Base-by-base conservation (phyloP, 805 yeast genomes). In the Priceomyces medius region DNA sequence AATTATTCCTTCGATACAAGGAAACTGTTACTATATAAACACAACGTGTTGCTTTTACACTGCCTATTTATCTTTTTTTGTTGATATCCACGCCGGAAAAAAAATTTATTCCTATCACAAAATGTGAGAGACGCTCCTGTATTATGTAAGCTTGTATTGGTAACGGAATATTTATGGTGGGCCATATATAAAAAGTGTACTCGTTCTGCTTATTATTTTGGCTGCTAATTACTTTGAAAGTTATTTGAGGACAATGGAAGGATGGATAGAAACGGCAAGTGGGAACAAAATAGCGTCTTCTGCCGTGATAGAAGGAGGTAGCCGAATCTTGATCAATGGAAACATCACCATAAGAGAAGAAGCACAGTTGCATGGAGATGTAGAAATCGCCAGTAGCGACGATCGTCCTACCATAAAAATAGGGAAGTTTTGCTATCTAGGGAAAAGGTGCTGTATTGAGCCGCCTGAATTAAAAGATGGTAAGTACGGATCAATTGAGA, bases 231-330 rank as follows among this genome's bases (percentile, higher is more conserved):
- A n/a, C n/a, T n/a, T n/a, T n/a, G n/a, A n/a, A n/a, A n/a, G n/a
- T n/a, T n/a, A n/a, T n/a, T n/a, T n/a, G n/a, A 21, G 6, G 9
- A 9, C 9, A 21, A 41, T 46, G 46, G 12, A 21, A n/a, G 52
- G 44, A 13, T 75, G 76, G 76, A 59, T 74, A 3, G 80, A 77
- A 44, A 79, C 84, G 0, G 51, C 66, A 3, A 64, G 75, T 2
- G 80, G 81, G 1, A 78, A 75, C 50, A 59, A 79, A 28, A 73
- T 80, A 23, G 71, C 79, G 34, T 63, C 60, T 38, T 44, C 52
- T 2, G 76, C 82, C 2, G 33, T 42, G n/a, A 67, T 79, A 33
- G 53, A 53, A 2, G 77, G 77, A 2, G 57, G 79, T 0, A 58
- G 66, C 7, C 56, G 59, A 18, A 76, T 80, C 12, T 54, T 66